Evolutionary conservation across 257 asterid species (phyloP).

Genomic region (Fraxinus excelsior): DNA sequence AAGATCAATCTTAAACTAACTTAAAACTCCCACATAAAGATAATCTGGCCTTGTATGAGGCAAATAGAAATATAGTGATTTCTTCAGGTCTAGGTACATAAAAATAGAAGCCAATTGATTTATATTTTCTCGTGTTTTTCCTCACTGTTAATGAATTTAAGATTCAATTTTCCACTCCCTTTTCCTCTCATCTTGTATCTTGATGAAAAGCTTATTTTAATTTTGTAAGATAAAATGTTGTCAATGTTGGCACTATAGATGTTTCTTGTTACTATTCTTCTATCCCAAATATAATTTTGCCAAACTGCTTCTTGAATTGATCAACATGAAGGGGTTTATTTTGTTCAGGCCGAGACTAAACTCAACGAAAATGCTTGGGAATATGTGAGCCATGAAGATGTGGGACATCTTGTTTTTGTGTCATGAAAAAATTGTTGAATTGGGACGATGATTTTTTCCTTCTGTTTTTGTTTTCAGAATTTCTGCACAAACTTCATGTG

Average conservation of each 20-base stretch:
- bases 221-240: neutral
- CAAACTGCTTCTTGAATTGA: neutral
- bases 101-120: neutral
- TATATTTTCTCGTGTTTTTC: neutral
- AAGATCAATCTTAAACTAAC: neutral
- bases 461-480: slow-evolving; percentile 13
- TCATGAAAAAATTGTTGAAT: neutral
- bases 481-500: slow-evolving; percentile 7
- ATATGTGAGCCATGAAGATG: slow-evolving; percentile 8
- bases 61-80: too few relatives aligned
- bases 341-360: neutral
- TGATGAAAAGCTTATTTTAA: neutral
- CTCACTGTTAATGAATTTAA: neutral
- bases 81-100: neutral
- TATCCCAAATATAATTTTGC: neutral
- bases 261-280: too few relatives aligned
- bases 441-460: slow-evolving; percentile 12
- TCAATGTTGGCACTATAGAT: neutral
- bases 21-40: too few relatives aligned
- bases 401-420: neutral
- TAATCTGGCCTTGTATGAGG: too few relatives aligned
- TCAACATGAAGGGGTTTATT: slow-evolving; percentile 15
- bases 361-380: slow-evolving; percentile 3
- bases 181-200: neutral
- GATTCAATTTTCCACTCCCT: neutral